Base-by-base conservation (phyloP, 2,329 filamentous ascomycete species). In the Fusarium sp. region DNA sequence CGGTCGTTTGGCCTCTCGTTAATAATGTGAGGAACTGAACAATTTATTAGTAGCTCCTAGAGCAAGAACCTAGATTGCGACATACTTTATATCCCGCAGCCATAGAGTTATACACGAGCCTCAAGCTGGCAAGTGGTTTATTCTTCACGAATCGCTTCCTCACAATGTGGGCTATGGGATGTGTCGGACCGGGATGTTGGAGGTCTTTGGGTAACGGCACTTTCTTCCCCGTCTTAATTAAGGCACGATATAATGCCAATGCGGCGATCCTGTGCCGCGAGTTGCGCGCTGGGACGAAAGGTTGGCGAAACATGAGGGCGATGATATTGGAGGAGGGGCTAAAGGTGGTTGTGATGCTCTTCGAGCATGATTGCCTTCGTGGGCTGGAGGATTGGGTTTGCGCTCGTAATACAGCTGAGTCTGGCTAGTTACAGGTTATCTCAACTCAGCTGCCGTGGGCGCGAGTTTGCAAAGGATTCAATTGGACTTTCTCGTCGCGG, bases 161-260 rank as follows among this genome's bases (percentile, higher is more conserved):
- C 54, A 95, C 84, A 6, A 93, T 83, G 65, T 89, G 86, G 61
- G 85, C 83, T 64, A 94, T 82, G 0, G 90, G 88, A 66, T 86
- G 72, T 10, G 62, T 59, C 6, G 65, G 41, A 16, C 82, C 67
- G 78, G 79, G 20, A 45, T 77, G 78, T 35, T 77, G 72, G 5
- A 79, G 60, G 56, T 89, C 84, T 78, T 85, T 77, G 2, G 89
- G 87, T 2, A 94, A 82, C 1, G 87, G 83, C 37, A 93, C 83
- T 45, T 82, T 84, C 33, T 84, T 81, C 68, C 87, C 90, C 82
- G 90, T 88, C 71, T 86, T 86, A 62, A 95, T 83, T 65, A 96
- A 89, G 39, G 92, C 91, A 72, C 92, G 89, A 83, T 92, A 95
- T 58, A 96, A 90, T 60, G 93, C 92, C 72, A 94, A 87, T 79